Evolutionary conservation across 176 grass and related monocot species (phyloP).

Genomic region (Thinopyrum elongatum): DNA sequence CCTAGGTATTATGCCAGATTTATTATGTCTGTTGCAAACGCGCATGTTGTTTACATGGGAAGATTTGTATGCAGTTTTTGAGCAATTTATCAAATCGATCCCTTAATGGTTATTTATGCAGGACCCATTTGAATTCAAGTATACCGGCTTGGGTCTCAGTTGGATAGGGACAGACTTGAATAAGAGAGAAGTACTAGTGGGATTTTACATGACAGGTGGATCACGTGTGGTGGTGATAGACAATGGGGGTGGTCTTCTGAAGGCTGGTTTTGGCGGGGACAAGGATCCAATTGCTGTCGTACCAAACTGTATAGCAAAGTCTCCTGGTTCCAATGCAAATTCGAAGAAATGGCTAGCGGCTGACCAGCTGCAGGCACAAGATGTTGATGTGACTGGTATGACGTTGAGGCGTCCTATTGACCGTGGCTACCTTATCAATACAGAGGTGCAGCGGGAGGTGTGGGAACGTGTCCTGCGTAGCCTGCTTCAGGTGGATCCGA

Average conservation of each 20-base stretch:
- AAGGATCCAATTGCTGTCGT: conserved; percentile 71
- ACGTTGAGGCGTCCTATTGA: conserved; percentile 80
- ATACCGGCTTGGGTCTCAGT: background rate
- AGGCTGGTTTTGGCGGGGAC: conserved; percentile 87
- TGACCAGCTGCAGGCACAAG: conserved; percentile 74
- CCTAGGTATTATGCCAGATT: background rate
- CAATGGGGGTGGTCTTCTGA: conserved; percentile 89
- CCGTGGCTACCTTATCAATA: conserved; percentile 90
- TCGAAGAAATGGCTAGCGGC: conserved; percentile 82
- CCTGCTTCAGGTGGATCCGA: conserved; percentile 62
- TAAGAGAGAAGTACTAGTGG: background rate
- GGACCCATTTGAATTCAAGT: background rate
- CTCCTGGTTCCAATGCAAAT: conserved; percentile 24
- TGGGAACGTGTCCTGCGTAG: conserved; percentile 76
- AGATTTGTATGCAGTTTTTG: background rate
- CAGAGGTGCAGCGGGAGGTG: conserved; percentile 75
- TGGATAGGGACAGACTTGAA: background rate
- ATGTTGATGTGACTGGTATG: conserved; percentile 71
- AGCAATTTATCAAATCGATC: background rate
- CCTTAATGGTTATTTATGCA: background rate
- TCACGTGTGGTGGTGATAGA: conserved; percentile 80
- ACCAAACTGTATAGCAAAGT: conserved; percentile 80
- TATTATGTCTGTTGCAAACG: background rate
- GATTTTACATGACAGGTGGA: conserved; percentile 33
- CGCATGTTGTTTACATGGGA: background rate